Conservation (phyloP, 2,329 filamentous ascomycete genomes). For the Pseudogymnoascus sp. region DNA sequence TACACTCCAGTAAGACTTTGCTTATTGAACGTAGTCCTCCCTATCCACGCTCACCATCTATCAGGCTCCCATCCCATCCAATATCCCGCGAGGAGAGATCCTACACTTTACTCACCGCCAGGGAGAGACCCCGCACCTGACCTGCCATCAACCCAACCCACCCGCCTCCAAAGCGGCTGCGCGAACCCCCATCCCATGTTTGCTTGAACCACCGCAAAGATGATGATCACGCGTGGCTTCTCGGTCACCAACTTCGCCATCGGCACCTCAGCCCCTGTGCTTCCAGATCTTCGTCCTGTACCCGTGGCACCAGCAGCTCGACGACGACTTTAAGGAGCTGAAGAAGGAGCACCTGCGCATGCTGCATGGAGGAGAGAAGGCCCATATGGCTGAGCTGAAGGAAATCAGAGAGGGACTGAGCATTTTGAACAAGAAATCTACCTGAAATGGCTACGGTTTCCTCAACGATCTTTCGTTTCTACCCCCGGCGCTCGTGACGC, state of each 20-base stretch:
- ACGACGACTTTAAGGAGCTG: slow-evolving; percentile 40
- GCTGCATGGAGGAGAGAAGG: neutral
- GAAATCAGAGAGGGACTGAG: neutral
- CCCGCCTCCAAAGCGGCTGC: neutral
- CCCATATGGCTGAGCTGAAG: neutral
- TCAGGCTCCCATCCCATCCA: neutral
- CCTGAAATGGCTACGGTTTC: neutral
- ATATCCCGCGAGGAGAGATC: neutral
- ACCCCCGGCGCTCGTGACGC: neutral
- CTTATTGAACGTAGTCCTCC: neutral
- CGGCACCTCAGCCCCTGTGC: slow-evolving; percentile 39
- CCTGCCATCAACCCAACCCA: neutral
- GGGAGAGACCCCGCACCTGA: neutral
- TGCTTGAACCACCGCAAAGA: slow-evolving; percentile 16
- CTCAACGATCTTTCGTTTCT: neutral
- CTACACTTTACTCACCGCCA: neutral
- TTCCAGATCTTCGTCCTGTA: slow-evolving; percentile 50
- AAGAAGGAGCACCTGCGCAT: slow-evolving; percentile 35
- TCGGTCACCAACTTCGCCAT: slow-evolving; percentile 46
- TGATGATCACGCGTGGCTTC: slow-evolving; percentile 41
- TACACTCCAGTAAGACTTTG: slow-evolving; percentile 2
- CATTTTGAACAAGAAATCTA: slow-evolving; percentile 4
- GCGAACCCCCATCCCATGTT: neutral
- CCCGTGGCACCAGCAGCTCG: slow-evolving; percentile 46
- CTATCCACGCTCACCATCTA: neutral